phyloP scores from a whole-genome alignment of 768 basidiomycete species.

The Hericium rajendrae region DNA sequence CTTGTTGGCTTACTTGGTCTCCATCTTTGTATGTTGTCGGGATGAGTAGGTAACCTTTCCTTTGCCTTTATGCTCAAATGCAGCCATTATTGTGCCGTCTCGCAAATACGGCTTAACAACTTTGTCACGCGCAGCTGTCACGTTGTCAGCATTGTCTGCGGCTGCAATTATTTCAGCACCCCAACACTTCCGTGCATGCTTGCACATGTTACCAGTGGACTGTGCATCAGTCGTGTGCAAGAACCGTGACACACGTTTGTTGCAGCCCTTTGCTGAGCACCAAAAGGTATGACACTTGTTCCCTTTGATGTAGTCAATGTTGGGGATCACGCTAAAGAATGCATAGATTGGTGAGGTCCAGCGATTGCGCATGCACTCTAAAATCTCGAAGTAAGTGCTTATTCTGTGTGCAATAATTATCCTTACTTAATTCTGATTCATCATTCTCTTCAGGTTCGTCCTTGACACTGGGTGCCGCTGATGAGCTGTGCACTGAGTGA shows the following conservation, averaged over 20 bases:
- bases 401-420: no score
- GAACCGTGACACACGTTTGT: background rate
- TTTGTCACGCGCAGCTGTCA: background rate
- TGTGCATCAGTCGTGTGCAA: background rate
- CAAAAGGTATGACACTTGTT: no score
- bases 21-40: slow-evolving; percentile 16
- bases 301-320: no score
- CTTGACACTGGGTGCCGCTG: no score
- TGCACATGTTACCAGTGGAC: background rate
- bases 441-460: no score
- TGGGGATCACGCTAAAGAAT: no score
- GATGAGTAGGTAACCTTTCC: slow-evolving; percentile 25
- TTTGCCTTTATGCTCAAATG: slow-evolving; percentile 21
- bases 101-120: background rate
- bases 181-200: background rate
- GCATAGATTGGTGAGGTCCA: no score
- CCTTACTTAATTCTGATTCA: no score
- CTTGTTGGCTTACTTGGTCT: slow-evolving; percentile 15
- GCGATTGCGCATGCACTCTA: no score
- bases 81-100: slow-evolving; percentile 13
- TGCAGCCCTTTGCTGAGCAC: no score
- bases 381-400: no score
- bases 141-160: background rate
- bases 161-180: background rate
- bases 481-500: no score